Evolutionary conservation across 768 basidiomycete genomes (phyloP), one percentile per base, ranked within the genome.

Genomic region (Pisolithus albus): DNA sequence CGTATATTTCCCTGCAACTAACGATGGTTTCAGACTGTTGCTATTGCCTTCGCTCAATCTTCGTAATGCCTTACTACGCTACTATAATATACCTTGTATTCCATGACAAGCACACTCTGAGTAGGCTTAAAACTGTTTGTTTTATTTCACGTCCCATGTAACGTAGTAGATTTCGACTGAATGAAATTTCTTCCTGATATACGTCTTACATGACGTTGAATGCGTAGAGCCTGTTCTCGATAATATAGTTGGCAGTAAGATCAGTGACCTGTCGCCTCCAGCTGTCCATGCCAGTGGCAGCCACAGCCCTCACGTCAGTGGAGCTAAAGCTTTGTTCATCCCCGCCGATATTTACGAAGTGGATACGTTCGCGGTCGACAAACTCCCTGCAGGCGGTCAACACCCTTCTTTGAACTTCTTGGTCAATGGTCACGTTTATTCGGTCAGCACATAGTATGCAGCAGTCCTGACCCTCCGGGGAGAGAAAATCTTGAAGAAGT

Each of bases 11-110:
- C 64, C 30, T 67, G 55, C 50, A 47, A 52, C 51, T 38, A 38
- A 62, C 46, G 28, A 42, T 55, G 49, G 38, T 10, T 36, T 41
- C 24, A 91, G 87, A 89, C 81, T 58, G 83, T 88, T 54, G 90
- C 90, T 32, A 83, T 92, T 53, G 90, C 90, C 49, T 92, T 92
- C 61, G 90, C 90, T 54, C 89, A 91, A 71, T 86, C 89, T 51
- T 70, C 73, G 7, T 54, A 59, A 38, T 67, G 54, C 52, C 36
- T 36, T 34, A 34, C 11, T 46, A 51, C 28, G 15, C n/a, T 28
- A 16, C 3, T 46, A 21, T n/a, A 42, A 15, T 28, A 30, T 43
- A 23, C 53, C 26, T 44, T 23, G 30, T 34, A 55, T 39, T 32
- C 16, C 24, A 36, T 49, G 38, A 47, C 41, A 16, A 32, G 50